A percentile compares a stretch with the other conserved stretches of the same genome.
Evolutionary conservation across 2,329 filamentous ascomycete genomes (phyloP).

Genomic region (Teratosphaeria destructans): DNA sequence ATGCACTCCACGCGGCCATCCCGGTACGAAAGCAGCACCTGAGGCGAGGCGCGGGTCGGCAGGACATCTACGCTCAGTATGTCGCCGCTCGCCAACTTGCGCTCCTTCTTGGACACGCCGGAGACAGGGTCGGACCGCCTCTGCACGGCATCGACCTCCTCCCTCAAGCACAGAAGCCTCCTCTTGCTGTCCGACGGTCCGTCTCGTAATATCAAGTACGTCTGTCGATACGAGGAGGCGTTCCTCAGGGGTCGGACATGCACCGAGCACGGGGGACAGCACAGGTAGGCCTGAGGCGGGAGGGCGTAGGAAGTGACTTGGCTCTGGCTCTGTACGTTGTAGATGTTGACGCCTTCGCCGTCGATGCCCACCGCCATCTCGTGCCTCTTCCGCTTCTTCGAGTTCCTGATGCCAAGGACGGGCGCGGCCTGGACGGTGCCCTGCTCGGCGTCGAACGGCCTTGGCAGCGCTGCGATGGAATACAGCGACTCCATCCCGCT

Average conservation of each 20-base stretch:
- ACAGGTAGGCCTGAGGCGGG: constrained; percentile 48
- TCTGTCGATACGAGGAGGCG: constrained; percentile 40
- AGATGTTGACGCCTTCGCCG: constrained; percentile 52
- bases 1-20: constrained; percentile 23
- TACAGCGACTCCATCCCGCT: constrained; percentile 25
- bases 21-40: constrained; percentile 19
- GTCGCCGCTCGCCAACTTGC: constrained; percentile 22
- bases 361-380: constrained; percentile 51
- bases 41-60: background rate
- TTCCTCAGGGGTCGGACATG: constrained; percentile 39
- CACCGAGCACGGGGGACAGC: constrained; percentile 48
- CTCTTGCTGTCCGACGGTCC: constrained; percentile 37
- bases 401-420: constrained; percentile 45
- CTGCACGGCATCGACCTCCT: constrained; percentile 31
- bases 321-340: constrained; percentile 53
- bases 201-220: constrained; percentile 43
- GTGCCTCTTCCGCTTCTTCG: constrained; percentile 51
- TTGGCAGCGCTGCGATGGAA: constrained; percentile 34
- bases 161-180: constrained; percentile 45
- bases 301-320: constrained; percentile 51
- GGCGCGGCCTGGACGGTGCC: constrained; percentile 32
- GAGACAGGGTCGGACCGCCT: constrained; percentile 10
- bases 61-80: constrained; percentile 13
- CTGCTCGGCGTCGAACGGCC: constrained; percentile 29
- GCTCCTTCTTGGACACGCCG: constrained; percentile 13